Percentiles rank a stretch among this genome's conserved stretches.
These are phyloP conservation scores for Suillus subalutaceus DNA, from an alignment of 768 basidiomycete genomes.

Conservation along the genomic window DNA sequence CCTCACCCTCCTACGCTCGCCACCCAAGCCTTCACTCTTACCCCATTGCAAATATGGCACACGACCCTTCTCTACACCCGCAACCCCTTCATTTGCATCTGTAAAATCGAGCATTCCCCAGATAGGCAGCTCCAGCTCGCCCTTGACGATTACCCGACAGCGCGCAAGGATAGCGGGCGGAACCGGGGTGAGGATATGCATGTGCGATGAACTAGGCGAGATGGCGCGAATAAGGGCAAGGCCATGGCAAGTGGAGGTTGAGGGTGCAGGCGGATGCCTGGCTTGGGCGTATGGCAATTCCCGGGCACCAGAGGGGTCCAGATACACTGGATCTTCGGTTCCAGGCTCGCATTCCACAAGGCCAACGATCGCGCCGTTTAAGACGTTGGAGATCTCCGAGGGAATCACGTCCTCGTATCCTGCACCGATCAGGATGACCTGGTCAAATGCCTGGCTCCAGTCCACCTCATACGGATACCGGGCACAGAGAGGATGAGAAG, in stretches of 20 bases:
- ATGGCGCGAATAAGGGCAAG: slow-evolving; percentile 72
- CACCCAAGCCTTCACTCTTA: slow-evolving; percentile 69
- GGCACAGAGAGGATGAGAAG: slow-evolving; percentile 66
- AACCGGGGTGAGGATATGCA: slow-evolving; percentile 86
- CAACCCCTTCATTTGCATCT: slow-evolving; percentile 44
- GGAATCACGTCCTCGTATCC: slow-evolving; percentile 80
- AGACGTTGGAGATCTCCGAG: slow-evolving; percentile 66
- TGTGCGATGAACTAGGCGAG: slow-evolving; percentile 34
- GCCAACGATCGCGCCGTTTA: slow-evolving; percentile 83
- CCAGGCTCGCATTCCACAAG: slow-evolving; percentile 55
- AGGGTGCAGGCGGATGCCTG: slow-evolving; percentile 55
- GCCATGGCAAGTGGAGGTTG: slow-evolving; percentile 67
- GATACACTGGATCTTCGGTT: slow-evolving; percentile 2
- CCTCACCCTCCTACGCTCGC: slow-evolving; percentile 70
- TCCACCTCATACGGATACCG: slow-evolving; percentile 75
- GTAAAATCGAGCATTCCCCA: slow-evolving; percentile 86
- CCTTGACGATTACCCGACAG: slow-evolving; percentile 68
- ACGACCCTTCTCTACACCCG: slow-evolving; percentile 53
- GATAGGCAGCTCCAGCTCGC: slow-evolving; percentile 85
- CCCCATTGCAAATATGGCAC: slow-evolving; percentile 85
- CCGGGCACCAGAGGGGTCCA: slow-evolving; percentile 1
- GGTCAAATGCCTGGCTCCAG: slow-evolving; percentile 56
- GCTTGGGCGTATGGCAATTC: slow-evolving; percentile 63
- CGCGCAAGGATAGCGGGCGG: slow-evolving; percentile 48
- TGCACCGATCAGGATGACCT: slow-evolving; percentile 68